phyloP scores from a whole-genome alignment of 1,284 basidiomycete genomes.

The Sporisorium graminicola region DNA sequence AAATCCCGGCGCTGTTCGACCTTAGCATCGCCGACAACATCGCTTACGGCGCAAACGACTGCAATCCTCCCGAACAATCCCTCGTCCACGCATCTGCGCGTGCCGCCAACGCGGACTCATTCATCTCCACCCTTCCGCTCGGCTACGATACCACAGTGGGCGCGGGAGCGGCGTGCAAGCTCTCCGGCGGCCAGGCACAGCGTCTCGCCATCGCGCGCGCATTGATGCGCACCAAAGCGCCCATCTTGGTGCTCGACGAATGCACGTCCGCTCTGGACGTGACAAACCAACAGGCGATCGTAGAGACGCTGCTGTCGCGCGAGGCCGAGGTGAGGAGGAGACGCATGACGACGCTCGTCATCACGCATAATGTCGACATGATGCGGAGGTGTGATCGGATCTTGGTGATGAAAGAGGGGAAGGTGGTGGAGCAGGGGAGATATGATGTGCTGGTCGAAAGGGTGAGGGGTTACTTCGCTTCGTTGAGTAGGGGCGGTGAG shows the following conservation, averaged over 20 bases:
- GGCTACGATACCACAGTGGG: slow-evolving; percentile 87
- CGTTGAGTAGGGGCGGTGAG: slow-evolving; percentile 85
- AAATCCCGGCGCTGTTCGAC: slow-evolving; percentile 60
- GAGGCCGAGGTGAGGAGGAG: slow-evolving; percentile 18
- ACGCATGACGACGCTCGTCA: slow-evolving; percentile 82
- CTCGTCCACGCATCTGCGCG: slow-evolving; percentile 80
- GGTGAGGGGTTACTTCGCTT: slow-evolving; percentile 81
- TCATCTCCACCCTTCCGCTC: slow-evolving; percentile 81
- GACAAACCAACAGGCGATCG: slow-evolving; percentile 70
- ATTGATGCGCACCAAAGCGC: slow-evolving; percentile 77
- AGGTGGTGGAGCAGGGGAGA: slow-evolving; percentile 82
- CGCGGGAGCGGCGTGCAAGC: slow-evolving; percentile 77
- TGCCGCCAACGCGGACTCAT: slow-evolving; percentile 86
- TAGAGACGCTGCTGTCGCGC: slow-evolving; percentile 77
- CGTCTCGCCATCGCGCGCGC: slow-evolving; percentile 91
- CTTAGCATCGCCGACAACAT: slow-evolving; percentile 60
- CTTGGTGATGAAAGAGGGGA: slow-evolving; percentile 82
- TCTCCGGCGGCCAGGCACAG: slow-evolving; percentile 95
- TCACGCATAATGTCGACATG: slow-evolving; percentile 90
- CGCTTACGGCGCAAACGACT: slow-evolving; percentile 46
- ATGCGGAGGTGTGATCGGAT: slow-evolving; percentile 94
- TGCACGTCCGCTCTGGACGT: slow-evolving; percentile 89
- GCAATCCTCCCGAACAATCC: slow-evolving; percentile 47
- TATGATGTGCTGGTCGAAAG: slow-evolving; percentile 78
- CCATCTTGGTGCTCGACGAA: slow-evolving; percentile 90